phyloP scores from a whole-genome alignment of 768 basidiomycete genomes.

The Heimioporus sp. region DNA sequence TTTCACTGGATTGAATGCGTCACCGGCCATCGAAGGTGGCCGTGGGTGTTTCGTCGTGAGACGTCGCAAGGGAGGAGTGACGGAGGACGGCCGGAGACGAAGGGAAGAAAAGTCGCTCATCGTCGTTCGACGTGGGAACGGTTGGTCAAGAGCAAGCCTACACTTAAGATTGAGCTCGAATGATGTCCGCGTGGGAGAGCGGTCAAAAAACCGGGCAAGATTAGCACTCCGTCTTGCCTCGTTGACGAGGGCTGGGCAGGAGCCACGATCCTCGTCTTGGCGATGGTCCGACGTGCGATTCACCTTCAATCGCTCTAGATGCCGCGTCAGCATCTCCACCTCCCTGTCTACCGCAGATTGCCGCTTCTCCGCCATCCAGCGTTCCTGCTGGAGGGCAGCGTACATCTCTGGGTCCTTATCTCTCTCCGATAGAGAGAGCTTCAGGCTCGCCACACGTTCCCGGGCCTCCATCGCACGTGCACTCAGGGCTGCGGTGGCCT shows the following conservation, averaged over 20 bases:
- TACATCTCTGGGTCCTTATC: slow-evolving; percentile 38
- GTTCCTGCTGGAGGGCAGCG: slow-evolving; percentile 41
- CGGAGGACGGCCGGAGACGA: slow-evolving; percentile 30
- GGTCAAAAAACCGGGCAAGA: slow-evolving; percentile 37
- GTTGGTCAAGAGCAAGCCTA: slow-evolving; percentile 25
- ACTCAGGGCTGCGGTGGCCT: slow-evolving; percentile 41
- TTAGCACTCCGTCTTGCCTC: slow-evolving; percentile 35
- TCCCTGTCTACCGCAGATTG: slow-evolving; percentile 37
- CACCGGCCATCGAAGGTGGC: slow-evolving; percentile 24
- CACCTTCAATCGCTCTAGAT: slow-evolving; percentile 33
- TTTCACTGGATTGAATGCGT: slow-evolving; percentile 28
- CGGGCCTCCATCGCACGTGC: slow-evolving; percentile 45
- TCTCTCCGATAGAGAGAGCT: slow-evolving; percentile 36
- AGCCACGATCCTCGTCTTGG: slow-evolving; percentile 15
- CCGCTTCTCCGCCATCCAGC: slow-evolving; percentile 52
- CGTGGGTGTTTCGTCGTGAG: slow-evolving; percentile 26
- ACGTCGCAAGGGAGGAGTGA: slow-evolving; percentile 26
- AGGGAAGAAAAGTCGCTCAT: slow-evolving; percentile 35
- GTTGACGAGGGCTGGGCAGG: slow-evolving; percentile 16
- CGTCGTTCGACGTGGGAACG: slow-evolving; percentile 34
- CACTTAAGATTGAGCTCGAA: slow-evolving; percentile 33
- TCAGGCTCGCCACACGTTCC: slow-evolving; percentile 40
- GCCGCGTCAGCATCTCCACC: slow-evolving; percentile 34
- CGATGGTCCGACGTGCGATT: slow-evolving; percentile 17
- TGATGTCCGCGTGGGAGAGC: slow-evolving; percentile 33